A percentile compares a stretch with the other conserved stretches of the same genome.
phyloP scores from a whole-genome alignment of 176 grass and related monocot genomes.

The Aegilops longissima region DNA sequence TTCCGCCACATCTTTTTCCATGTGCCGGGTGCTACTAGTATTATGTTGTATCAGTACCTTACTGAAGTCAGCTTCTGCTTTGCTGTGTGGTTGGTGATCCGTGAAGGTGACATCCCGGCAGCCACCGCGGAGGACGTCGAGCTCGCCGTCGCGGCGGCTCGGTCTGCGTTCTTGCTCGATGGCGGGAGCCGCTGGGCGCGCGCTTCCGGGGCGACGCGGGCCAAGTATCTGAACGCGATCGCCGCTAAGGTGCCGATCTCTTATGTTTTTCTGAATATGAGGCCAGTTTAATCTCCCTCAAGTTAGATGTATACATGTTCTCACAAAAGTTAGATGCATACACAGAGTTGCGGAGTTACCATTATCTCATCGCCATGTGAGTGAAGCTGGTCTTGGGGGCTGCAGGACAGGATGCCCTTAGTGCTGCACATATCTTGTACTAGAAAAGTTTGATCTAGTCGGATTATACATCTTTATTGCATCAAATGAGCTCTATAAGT shows the following conservation, averaged over 20 bases:
- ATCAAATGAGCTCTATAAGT: not conserved
- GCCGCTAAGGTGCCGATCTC: conserved; percentile 55
- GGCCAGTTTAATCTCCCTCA: not conserved
- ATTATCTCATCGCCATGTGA: not conserved
- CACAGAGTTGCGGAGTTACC: not conserved
- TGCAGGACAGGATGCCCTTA: not conserved
- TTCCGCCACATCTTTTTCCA: not conserved
- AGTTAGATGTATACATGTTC: not conserved
- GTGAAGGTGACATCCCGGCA: conserved; percentile 80
- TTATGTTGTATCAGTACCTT: not conserved
- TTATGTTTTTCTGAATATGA: not conserved
- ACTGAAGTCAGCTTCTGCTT: not conserved
- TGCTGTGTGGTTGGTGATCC: not conserved
- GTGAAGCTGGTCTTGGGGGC: not conserved
- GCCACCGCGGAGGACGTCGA: conserved; percentile 91
- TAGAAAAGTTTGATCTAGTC: not conserved
- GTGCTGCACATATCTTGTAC: not conserved
- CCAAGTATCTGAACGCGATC: conserved; percentile 84
- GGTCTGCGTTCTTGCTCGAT: conserved; percentile 56
- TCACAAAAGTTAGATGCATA: not conserved
- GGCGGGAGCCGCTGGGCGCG: conserved; percentile 70
- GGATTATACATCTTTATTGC: not conserved
- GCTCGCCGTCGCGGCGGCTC: conserved; percentile 79
- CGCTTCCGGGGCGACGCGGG: conserved; percentile 49
- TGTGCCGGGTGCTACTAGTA: not conserved